These are phyloP conservation scores for Mycena indigotica DNA, from an alignment of 768 basidiomycete species.

Conservation along the genomic window DNA sequence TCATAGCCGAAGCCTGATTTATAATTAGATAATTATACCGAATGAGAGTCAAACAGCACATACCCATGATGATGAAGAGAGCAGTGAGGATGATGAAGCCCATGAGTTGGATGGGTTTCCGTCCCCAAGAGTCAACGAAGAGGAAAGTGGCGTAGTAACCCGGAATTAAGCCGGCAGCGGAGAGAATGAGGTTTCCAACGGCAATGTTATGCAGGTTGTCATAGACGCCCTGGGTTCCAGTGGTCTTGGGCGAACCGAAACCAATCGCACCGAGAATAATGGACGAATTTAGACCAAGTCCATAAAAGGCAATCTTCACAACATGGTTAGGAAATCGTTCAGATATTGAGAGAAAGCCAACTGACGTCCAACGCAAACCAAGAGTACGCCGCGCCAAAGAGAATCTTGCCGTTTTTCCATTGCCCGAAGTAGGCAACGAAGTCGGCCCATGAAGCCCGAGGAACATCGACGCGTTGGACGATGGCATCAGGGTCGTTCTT, in stretches of 20 bases:
- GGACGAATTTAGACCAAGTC: constrained; percentile 81
- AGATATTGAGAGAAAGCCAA: constrained; percentile 9
- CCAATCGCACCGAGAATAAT: constrained; percentile 76
- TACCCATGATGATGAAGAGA: constrained; percentile 72
- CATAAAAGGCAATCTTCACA: constrained; percentile 80
- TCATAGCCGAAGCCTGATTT: constrained; percentile 68
- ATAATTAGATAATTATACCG: neutral
- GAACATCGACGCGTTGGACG: constrained; percentile 64
- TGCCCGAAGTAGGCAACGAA: constrained; percentile 69
- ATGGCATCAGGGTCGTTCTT: constrained; percentile 56
- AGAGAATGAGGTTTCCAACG: constrained; percentile 76
- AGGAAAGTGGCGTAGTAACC: constrained; percentile 72
- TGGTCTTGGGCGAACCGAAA: constrained; percentile 53
- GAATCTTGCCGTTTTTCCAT: constrained; percentile 78
- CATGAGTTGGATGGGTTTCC: constrained; percentile 81
- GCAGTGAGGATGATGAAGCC: constrained; percentile 70
- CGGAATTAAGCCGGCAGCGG: constrained; percentile 79
- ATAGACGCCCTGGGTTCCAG: constrained; percentile 48
- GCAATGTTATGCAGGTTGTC: constrained; percentile 62
- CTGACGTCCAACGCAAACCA: constrained; percentile 88
- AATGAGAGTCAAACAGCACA: constrained; percentile 31
- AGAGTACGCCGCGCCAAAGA: constrained; percentile 76
- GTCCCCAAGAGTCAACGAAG: constrained; percentile 76
- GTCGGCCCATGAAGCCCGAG: constrained; percentile 68
- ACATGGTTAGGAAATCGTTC: neutral